Base-by-base conservation (phyloP, 306 rosid genomes). In the Hippophae gyantsensis region DNA sequence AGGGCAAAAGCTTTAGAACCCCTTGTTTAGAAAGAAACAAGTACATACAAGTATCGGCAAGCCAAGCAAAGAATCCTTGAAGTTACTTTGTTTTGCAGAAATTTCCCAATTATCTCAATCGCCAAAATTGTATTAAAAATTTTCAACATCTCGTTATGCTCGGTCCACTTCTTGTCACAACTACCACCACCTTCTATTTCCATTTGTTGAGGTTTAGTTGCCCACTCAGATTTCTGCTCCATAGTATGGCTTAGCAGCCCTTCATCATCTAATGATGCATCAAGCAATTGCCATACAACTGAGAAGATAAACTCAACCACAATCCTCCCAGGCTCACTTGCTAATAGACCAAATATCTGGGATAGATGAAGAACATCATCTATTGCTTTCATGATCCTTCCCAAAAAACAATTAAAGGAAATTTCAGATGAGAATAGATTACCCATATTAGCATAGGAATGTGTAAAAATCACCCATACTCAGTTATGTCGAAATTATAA, bases 221-320 rank as follows among this genome's bases (percentile, higher is more conserved):
- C 67, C 97, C 97, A 92, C 69, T n/a, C 82, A 69, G 85, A 88
- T 62, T 73, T 78, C 78, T 86, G 81, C 56, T 84, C 90, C 23
- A 18, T 0, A 18, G 23, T 18, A 18, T 18, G 23, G 23, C 23
- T 18, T 60, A 92, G 68, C 70, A 92, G 63, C 56, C 99, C 97
- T 76, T 92, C 97, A 55, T 92, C 95, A 42, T 66, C 94, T 67
- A 92, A 75, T 42, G 86, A 80, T 12, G 99, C 94, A 73, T 92
- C 99, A 75, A 92, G 86, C 72, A 92, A 80, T 72, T 88, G 96
- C 86, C 88, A 83, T 72, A 78, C 88, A 74, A 74, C 66, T 50
- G 94, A 84, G 72, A 92, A 84, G 61, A 86, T 65, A 82, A 81
- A 92, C 71, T 78, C 90, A 74, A 86, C 96, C 84, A 85, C 73